Percentiles rank a stretch among this genome's conserved stretches.
Conservation (phyloP, 805 yeast genomes). For the Barnettozyma vustinii region DNA sequence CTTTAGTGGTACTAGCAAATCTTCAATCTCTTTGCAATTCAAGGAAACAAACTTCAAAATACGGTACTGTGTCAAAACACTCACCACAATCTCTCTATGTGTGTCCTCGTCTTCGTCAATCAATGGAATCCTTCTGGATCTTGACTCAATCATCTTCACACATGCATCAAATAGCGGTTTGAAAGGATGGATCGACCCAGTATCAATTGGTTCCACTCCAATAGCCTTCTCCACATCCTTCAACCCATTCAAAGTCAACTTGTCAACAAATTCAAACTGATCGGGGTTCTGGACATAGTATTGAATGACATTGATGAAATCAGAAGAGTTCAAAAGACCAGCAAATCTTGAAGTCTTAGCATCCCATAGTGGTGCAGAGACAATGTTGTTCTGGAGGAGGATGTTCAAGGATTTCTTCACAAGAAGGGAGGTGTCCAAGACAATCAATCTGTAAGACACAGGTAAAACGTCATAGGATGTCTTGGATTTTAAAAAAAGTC, state of each 20-base stretch:
- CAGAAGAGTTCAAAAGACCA: constrained; percentile 86
- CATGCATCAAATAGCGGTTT: constrained; percentile 89
- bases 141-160: constrained; percentile 79
- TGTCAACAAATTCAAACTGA: constrained; percentile 81
- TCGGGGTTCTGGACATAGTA: constrained; percentile 89
- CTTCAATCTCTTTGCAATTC: constrained; percentile 91
- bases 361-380: constrained; percentile 96
- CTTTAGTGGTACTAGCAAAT: constrained; percentile 68
- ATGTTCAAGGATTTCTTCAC: constrained; percentile 90
- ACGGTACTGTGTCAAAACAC: constrained; percentile 93
- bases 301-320: constrained; percentile 91
- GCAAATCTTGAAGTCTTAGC: constrained; percentile 85
- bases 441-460: constrained; percentile 87
- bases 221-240: constrained; percentile 83
- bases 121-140: constrained; percentile 89
- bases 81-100: constrained; percentile 88
- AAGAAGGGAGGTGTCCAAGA: constrained; percentile 83
- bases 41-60: constrained; percentile 91
- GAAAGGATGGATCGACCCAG: constrained; percentile 85
- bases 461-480: constrained; percentile 97
- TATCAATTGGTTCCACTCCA: constrained; percentile 82
- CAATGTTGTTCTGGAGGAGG: constrained; percentile 86
- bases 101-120: constrained; percentile 93
- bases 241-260: constrained; percentile 76
- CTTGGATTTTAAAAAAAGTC: constrained; percentile 79